Evolutionary conservation across 352 stramenopile genomes (phyloP), one percentile per base, ranked within the genome.

Genomic region (Phytophthora vignae): DNA sequence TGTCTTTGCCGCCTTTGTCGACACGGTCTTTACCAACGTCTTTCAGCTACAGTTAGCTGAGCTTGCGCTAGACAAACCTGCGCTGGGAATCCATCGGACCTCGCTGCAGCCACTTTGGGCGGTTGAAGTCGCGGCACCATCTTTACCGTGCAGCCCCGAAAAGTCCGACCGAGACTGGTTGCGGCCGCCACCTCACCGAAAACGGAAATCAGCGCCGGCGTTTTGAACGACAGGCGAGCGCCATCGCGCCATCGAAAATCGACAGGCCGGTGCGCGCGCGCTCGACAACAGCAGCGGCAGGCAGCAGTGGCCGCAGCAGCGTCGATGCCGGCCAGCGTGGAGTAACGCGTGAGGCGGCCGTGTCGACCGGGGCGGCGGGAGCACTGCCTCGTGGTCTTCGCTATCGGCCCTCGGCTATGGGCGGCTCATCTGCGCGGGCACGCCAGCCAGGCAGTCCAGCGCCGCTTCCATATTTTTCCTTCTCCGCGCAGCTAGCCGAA

Each of bases 201-300:
- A 63, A 75, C 58, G 38, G 40, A 40, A 40, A 40, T 48, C 56
- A 50, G 48, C 9, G 55, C 55, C 33, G 46, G 12, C 50, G 25
- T 61, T 31, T 36, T 27, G 52, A 25, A 29, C 65, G 64, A 73
- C 70, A 77, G 70, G 58, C 70, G 54, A 48, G 29, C 27, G 42
- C 12, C 42, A 22, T 8, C 42, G 8, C 27, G 52, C 55, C 57
- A 66, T 68, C 53, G 57, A 73, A 60, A 74, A 42, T 68, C 65
- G 64, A 77, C 70, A 77, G 70, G 59, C 70, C 27, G 10, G 19
- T 3, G 21, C 33, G 33, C 33, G 33, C 33, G 33, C 33, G 33
- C 33, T 40, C 33, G 33, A 40, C 9, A 40, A 14, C 33, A 40
- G 33, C 33, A 40, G 12, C 33, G 22, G 22, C 22, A 25, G 27